These are phyloP conservation scores for Ceratocystis albifundus DNA, from an alignment of 2,329 filamentous ascomycete species.

Conservation along the genomic window DNA sequence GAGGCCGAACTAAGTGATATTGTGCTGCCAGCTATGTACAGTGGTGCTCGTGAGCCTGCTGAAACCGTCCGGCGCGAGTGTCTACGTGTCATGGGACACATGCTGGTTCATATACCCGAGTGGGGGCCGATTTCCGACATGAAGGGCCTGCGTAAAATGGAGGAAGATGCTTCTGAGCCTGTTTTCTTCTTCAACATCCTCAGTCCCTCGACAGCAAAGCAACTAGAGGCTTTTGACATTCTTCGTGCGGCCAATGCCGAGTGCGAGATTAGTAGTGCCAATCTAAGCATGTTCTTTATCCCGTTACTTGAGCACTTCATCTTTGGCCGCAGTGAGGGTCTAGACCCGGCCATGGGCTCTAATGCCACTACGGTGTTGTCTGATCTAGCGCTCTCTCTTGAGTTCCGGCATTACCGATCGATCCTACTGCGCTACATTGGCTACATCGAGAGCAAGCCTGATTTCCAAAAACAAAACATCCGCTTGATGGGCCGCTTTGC, in stretches of 20 bases:
- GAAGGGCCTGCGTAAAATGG: conserved; percentile 47
- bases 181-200: conserved; percentile 90
- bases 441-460: conserved; percentile 68
- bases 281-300: conserved; percentile 76
- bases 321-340: conserved; percentile 64
- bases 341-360: conserved; percentile 76
- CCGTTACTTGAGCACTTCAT: conserved; percentile 91
- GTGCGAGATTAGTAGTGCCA: conserved; percentile 58
- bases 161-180: conserved; percentile 47
- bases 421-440: conserved; percentile 73
- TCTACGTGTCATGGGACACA: conserved; percentile 63
- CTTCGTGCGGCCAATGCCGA: conserved; percentile 57
- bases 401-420: conserved; percentile 83
- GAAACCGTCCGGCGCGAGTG: conserved; percentile 79
- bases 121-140: conserved; percentile 67
- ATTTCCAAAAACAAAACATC: conserved; percentile 75
- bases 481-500: conserved; percentile 70
- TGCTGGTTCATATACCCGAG: conserved; percentile 58
- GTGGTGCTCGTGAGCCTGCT: conserved; percentile 63
- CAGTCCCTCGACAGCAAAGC: conserved; percentile 76
- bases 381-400: conserved; percentile 59
- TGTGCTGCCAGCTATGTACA: conserved; percentile 64
- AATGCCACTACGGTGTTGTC: conserved; percentile 77
- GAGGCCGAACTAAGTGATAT: conserved; percentile 49
- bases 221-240: conserved; percentile 70